Evolutionary conservation across 176 grass and related monocot genomes (phyloP).

Genomic region (Eleusine coracana): DNA sequence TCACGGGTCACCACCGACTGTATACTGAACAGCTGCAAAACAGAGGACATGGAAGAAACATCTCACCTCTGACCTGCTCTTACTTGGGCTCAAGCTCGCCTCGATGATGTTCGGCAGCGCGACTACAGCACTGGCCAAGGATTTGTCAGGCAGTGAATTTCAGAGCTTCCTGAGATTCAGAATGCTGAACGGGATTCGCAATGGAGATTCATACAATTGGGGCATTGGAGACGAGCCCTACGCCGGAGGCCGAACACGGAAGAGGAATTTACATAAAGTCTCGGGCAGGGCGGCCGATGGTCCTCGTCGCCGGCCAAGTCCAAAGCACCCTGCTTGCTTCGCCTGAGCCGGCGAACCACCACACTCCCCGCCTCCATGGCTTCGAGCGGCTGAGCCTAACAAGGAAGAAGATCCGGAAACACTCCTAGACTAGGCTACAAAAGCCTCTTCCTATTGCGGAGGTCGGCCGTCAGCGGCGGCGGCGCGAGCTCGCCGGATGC

Average conservation of each 20-base stretch:
- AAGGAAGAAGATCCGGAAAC: neutral
- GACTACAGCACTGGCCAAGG: neutral
- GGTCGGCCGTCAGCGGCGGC: neutral
- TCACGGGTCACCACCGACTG: neutral
- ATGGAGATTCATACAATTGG: neutral
- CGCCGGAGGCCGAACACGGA: neutral
- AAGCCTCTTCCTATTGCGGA: neutral
- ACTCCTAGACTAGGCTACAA: neutral
- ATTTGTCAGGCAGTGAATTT: neutral
- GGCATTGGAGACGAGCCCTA: neutral
- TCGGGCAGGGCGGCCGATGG: neutral
- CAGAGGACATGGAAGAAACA: neutral
- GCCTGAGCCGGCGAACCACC: neutral
- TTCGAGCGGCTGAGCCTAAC: neutral
- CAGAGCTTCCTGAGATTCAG: neutral
- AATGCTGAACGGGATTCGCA: neutral
- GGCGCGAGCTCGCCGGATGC: neutral
- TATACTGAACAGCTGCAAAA: neutral
- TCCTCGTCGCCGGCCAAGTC: neutral
- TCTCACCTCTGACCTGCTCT: neutral
- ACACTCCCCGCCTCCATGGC: neutral
- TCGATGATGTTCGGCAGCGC: neutral
- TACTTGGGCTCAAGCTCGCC: neutral
- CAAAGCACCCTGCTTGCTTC: neutral
- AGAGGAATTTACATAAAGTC: neutral